Conservation (phyloP, 1,284 basidiomycete species). For the Puccinia coronata region DNA sequence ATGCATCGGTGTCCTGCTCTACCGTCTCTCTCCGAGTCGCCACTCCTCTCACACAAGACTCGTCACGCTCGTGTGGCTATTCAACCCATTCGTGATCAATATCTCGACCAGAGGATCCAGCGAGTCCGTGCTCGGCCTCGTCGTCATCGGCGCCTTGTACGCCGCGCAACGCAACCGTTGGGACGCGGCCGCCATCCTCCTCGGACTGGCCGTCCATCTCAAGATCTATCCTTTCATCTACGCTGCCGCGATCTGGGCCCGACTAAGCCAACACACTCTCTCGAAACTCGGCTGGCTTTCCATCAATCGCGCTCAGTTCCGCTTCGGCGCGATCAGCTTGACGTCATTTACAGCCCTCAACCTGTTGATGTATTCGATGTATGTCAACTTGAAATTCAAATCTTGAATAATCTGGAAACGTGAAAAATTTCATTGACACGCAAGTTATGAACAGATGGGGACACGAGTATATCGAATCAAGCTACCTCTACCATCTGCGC, state of each 20-base stretch:
- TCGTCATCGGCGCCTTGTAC: slow-evolving; percentile 75
- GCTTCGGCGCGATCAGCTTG: slow-evolving; percentile 71
- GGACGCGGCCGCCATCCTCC: slow-evolving; percentile 66
- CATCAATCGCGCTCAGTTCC: slow-evolving; percentile 65
- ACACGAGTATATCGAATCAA: slow-evolving; percentile 82
- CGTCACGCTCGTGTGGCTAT: slow-evolving; percentile 69
- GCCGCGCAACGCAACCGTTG: slow-evolving; percentile 62
- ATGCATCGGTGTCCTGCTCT: slow-evolving; percentile 75
- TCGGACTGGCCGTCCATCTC: slow-evolving; percentile 84
- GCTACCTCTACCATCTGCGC: slow-evolving; percentile 88
- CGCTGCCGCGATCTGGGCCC: slow-evolving; percentile 67
- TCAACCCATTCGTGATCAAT: slow-evolving; percentile 91
- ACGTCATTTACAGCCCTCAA: slow-evolving; percentile 72
- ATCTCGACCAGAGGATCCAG: slow-evolving; percentile 96
- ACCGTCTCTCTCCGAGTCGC: slow-evolving; percentile 56
- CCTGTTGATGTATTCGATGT: slow-evolving; percentile 73
- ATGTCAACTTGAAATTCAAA: slow-evolving; percentile 58
- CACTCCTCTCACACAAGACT: slow-evolving; percentile 28
- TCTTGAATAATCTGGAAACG: background rate
- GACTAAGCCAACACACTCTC: background rate
- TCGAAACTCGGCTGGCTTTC: slow-evolving; percentile 55
- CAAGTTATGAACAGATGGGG: slow-evolving; percentile 69
- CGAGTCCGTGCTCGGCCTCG: slow-evolving; percentile 79
- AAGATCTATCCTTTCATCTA: slow-evolving; percentile 96
- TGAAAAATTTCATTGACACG: slow-evolving; percentile 16